Evolutionary conservation across 345 rosid genomes (phyloP), one percentile per base, ranked within the genome.

Genomic region (Citrus reticulata): DNA sequence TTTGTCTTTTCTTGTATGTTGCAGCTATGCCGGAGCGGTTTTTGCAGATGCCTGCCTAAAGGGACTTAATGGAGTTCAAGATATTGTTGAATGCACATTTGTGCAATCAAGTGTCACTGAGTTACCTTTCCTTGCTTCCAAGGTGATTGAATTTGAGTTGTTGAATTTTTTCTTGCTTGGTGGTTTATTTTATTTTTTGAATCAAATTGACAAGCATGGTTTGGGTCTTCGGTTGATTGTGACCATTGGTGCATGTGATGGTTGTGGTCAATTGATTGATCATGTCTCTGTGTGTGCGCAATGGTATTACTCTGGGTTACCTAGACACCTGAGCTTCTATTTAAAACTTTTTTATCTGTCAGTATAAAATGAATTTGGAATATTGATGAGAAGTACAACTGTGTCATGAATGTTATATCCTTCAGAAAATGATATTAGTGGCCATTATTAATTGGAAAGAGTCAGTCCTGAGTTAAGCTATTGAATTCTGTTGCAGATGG

Each of bases 1-100:
- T 46, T 35, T 55, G 37, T 72, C 22, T 73, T 39, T 7, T 65
- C 39, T 55, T 22, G n/a, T 65, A 73, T 75, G 75, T 81, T 77
- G 79, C 86, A 94, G 97, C 63, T 91, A 91, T 81, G 98, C 98
- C 1, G 98, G 98, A 68, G 98, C 98, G 27, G 42, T 91, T 39
- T 91, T 94, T 73, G 97, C 93, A 25, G 98, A 94, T 91, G 95
- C 98, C 65, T 94, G 97, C 90, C 82, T 94, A 85, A 92, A 89
- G 84, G 98, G 97, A 34, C 97, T 92, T 58, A 92, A 91, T 51
- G 97, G 98, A 5, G 91, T 87, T 79, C 97, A 91, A 7, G 94
- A 86, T 80, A 89, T 94, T 8, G 82, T 94, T 17, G 94, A 92
- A 81, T 94, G 97, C 80, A 82, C 97, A 22, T 94, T 85, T 78